Evolutionary conservation across 2,329 filamentous ascomycete species (phyloP).

Genomic region (Fusarium heterosporum): DNA sequence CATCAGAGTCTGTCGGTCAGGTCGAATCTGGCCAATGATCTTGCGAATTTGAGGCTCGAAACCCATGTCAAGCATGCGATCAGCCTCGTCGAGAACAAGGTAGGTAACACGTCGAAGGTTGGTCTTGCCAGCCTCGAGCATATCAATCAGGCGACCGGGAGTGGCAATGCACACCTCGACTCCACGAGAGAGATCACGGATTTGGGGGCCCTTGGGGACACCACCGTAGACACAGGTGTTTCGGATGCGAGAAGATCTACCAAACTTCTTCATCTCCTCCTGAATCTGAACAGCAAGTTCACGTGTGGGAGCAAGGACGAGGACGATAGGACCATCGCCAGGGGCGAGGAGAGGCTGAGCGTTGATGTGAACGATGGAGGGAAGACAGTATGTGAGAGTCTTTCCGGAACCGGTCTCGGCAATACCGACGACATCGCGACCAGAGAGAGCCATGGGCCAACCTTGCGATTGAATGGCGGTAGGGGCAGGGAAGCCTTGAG

Average conservation of each 20-base stretch:
- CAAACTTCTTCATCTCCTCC: conserved; percentile 98
- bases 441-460: conserved; percentile 98
- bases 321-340: conserved; percentile 95
- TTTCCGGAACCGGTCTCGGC: conserved; percentile 99
- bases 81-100: conserved; percentile 97
- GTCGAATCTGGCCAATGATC: conserved; percentile 96
- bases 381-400: conserved; percentile 97
- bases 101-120: conserved; percentile 98
- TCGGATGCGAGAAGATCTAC: conserved; percentile 95
- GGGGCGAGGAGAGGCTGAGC: conserved; percentile 95
- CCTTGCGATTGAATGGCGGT: conserved; percentile 98
- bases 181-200: conserved; percentile 91
- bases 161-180: conserved; percentile 99
- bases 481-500: conserved; percentile 92
- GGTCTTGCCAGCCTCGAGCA: conserved; percentile 97
- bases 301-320: conserved; percentile 95
- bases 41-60: conserved; percentile 99
- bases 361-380: conserved; percentile 99
- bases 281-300: conserved; percentile 99
- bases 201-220: conserved; percentile 97
- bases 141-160: conserved; percentile 96
- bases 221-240: conserved; percentile 99
- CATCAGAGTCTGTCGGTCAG: conserved; percentile 99
- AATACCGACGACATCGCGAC: conserved; percentile 98
- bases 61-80: conserved; percentile 99